Evolutionary conservation across 106 monocot species (phyloP), one percentile per base, ranked within the genome.

Genomic region (Apostasia ramifera): DNA sequence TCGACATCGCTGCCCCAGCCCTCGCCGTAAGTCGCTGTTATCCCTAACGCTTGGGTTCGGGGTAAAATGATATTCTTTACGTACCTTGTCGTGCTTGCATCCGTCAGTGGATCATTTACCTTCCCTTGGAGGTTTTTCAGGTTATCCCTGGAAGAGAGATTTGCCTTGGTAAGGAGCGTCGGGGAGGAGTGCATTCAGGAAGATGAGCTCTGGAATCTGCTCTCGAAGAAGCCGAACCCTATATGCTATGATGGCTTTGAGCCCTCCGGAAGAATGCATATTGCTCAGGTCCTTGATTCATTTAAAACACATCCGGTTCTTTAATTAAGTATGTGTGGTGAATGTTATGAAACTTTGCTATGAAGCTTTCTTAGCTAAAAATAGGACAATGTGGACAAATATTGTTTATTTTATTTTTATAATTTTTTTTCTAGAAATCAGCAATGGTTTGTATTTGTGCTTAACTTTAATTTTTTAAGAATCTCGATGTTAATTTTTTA

Each of bases 211-310:
- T 66, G 73, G 68, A 91, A 86, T 52, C 74, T 95, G 5, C 81
- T 95, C 9, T 79, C 53, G 3, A 95, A 95, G 78, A 95, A 95
- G 70, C 83, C 82, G 1, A 78, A 86, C 43, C 91, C 91, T 0
- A 69, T 91, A 50, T 86, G 84, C 70, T 91, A 95, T 55, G 95
- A 95, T 64, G 95, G 95, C 2, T 95, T 95, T 51, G 95, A 95
- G 74, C 95, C 95, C 8, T 95, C 95, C 4, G 95, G 95, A 1
- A 81, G 95, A 66, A 91, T 95, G 95, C 95, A 94, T 80, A 94
- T 94, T 37, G 94, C 94, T 0, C 94, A 94, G 91, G 91, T 88
- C 11, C 40, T 1, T 42, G 26, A 8, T 65, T 65, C 48, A 1
- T 47, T 13, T n/a, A 50, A 37, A 37, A 57, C 37, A 53, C 5